Evolutionary conservation across 306 rosid genomes (phyloP).

Genomic region (Mimosa bimucronata): DNA sequence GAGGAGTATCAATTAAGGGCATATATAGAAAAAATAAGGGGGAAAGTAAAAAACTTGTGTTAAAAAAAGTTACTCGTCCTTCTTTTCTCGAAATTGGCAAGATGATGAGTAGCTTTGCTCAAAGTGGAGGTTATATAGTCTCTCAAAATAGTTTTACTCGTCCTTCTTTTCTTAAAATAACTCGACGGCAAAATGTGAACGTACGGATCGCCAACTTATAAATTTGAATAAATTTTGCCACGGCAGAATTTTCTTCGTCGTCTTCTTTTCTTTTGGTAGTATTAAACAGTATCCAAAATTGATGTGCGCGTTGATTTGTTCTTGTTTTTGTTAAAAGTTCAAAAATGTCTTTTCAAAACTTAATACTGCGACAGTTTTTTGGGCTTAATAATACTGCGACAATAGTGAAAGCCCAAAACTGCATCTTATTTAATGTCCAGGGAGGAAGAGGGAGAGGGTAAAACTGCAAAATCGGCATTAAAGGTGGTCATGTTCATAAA

Average conservation of each 20-base stretch:
- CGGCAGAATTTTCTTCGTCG: not conserved
- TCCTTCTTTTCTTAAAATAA: not conserved
- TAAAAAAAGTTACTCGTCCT: not conserved
- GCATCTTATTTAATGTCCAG: constrained; percentile 6
- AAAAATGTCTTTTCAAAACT: not conserved
- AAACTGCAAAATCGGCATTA: constrained; percentile 48
- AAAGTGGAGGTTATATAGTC: too few relatives aligned
- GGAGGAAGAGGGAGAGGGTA: not conserved
- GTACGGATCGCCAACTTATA: not conserved
- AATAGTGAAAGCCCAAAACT: not conserved
- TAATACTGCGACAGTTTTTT: not conserved
- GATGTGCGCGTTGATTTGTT: too few relatives aligned
- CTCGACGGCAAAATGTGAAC: not conserved
- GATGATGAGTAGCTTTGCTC: too few relatives aligned
- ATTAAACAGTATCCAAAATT: not conserved
- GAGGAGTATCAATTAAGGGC: not conserved
- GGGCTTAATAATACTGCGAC: not conserved
- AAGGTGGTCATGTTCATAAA: constrained; percentile 30
- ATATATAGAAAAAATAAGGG: not conserved
- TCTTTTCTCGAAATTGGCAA: not conserved
- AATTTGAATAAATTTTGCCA: not conserved
- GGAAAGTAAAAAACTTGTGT: not conserved
- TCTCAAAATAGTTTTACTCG: not conserved
- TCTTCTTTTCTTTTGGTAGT: not conserved
- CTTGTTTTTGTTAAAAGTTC: not conserved